These are phyloP conservation scores for Pseudonitzschia delicatissima DNA, from an alignment of 108 stramenopile genomes.

Conservation along the genomic window DNA sequence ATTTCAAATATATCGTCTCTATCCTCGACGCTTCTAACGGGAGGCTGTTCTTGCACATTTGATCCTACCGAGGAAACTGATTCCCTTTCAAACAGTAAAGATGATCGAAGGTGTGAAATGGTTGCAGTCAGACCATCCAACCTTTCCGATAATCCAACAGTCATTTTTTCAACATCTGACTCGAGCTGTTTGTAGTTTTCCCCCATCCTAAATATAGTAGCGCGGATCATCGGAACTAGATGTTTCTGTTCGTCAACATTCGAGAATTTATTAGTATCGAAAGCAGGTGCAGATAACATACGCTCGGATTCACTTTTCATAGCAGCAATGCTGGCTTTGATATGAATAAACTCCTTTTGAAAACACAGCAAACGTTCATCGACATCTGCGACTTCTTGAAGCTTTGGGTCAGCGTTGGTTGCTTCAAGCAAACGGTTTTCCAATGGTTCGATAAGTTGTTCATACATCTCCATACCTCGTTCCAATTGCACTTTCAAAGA, in stretches of 20 bases:
- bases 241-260: background rate
- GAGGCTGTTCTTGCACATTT: background rate
- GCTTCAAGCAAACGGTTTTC: background rate
- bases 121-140: slow-evolving; percentile 19
- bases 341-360: slow-evolving; percentile 1
- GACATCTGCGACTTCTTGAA: slow-evolving; percentile 1
- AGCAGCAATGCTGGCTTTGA: background rate
- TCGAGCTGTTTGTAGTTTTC: slow-evolving; percentile 19
- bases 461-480: background rate
- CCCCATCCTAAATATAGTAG: slow-evolving; percentile 7
- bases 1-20: slow-evolving; percentile 21
- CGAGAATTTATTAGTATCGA: background rate
- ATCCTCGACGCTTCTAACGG: background rate
- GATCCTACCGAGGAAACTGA: slow-evolving; percentile 16
- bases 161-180: slow-evolving; percentile 9
- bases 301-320: slow-evolving; percentile 13
- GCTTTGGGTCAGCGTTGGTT: background rate
- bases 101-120: slow-evolving; percentile 26
- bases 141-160: slow-evolving; percentile 12
- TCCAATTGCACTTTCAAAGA: slow-evolving; percentile 2
- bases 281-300: background rate
- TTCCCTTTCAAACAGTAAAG: slow-evolving; percentile 31
- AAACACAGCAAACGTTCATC: slow-evolving; percentile 7
- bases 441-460: slow-evolving; percentile 1
- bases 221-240: background rate